Evolutionary conservation across 176 grass and related monocot genomes (phyloP).

Genomic region (Lolium perenne): DNA sequence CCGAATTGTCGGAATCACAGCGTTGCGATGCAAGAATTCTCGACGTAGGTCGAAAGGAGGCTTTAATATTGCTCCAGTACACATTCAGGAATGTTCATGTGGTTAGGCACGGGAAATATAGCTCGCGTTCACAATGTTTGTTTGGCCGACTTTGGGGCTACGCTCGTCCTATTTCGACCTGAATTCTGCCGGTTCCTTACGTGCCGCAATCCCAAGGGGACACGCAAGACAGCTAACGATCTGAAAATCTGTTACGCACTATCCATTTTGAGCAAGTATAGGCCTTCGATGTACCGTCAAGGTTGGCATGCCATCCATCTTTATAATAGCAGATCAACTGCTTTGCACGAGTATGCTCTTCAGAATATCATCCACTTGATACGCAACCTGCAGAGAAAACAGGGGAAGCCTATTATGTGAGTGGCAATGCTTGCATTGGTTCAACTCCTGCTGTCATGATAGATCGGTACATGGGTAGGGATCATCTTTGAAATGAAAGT

Average conservation of each 20-base stretch:
- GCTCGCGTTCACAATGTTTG: not conserved
- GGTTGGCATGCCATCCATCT: not conserved
- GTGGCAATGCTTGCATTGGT: no score
- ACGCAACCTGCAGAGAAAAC: not conserved
- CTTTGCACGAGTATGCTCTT: not conserved
- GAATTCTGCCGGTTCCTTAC: not conserved
- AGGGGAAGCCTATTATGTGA: not conserved
- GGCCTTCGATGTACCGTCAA: not conserved
- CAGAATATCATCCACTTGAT: constrained; percentile 8
- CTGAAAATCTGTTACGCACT: not conserved
- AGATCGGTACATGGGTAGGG: not conserved
- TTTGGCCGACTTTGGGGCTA: not conserved
- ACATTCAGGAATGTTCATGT: not conserved
- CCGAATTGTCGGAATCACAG: not conserved
- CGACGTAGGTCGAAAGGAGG: not conserved
- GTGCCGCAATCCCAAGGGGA: not conserved
- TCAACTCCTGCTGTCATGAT: not conserved
- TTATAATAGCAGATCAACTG: not conserved
- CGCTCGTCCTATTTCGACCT: not conserved
- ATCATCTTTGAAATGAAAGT: constrained; percentile 11
- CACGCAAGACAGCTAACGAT: not conserved
- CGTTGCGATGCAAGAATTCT: not conserved
- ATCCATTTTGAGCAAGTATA: not conserved
- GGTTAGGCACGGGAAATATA: constrained; percentile 38
- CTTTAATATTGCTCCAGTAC: constrained; percentile 16